These are phyloP conservation scores for Talaromyces sp. DNA, from an alignment of 2,329 filamentous ascomycete genomes.

Conservation along the genomic window DNA sequence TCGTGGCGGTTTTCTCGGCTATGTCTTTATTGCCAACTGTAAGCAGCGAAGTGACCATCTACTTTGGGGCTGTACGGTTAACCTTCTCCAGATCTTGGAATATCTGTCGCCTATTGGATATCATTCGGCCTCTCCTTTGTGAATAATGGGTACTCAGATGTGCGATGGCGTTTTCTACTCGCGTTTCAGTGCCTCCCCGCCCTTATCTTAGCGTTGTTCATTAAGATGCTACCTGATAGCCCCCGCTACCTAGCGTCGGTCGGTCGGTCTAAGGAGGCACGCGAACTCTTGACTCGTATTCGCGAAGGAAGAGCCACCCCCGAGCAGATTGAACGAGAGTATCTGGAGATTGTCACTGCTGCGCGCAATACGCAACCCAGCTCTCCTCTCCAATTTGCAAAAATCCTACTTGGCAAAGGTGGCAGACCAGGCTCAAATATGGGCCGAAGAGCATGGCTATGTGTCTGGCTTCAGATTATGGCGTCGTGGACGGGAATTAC, in stretches of 20 bases:
- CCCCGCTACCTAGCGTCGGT: constrained; percentile 36
- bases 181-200: constrained; percentile 40
- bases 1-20: constrained; percentile 51
- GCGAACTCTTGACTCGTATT: constrained; percentile 48
- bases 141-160: constrained; percentile 35
- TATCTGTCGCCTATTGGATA: constrained; percentile 45
- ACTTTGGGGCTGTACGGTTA: not conserved
- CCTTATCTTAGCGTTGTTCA: constrained; percentile 27
- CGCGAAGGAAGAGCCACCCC: constrained; percentile 22
- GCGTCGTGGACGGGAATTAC: constrained; percentile 50
- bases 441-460: constrained; percentile 47
- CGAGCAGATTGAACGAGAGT: constrained; percentile 36
- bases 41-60: constrained; percentile 2
- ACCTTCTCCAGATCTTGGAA: constrained; percentile 46
- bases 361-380: constrained; percentile 34
- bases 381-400: constrained; percentile 44
- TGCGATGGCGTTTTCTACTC: constrained; percentile 39
- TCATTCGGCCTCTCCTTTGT: constrained; percentile 41
- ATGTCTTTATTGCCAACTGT: constrained; percentile 58
- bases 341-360: constrained; percentile 39
- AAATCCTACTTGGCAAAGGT: constrained; percentile 39
- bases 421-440: constrained; percentile 37
- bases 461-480: constrained; percentile 51
- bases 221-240: constrained; percentile 38
- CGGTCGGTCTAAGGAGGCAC: constrained; percentile 51